phyloP scores from a whole-genome alignment of 129 eudicot genomes.

The Saposhnikovia divaricata region DNA sequence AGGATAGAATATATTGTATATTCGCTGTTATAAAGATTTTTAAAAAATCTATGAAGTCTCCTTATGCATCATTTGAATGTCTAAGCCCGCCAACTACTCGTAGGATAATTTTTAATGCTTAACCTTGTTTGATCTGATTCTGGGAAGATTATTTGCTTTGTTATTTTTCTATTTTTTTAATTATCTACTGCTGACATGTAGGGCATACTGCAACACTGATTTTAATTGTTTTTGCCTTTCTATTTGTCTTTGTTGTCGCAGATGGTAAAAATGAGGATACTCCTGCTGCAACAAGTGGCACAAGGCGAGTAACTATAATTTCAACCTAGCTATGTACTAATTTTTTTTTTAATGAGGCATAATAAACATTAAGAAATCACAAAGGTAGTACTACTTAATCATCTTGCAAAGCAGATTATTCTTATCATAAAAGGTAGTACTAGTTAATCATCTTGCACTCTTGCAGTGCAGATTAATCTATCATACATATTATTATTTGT shows the following conservation, averaged over 20 bases:
- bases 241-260: slow-evolving; percentile 16
- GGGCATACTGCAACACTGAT: background rate
- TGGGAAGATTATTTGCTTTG: background rate
- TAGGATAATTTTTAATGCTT: background rate
- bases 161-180: background rate
- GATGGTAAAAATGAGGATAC: slow-evolving; percentile 36
- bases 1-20: background rate
- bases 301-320: slow-evolving; percentile 29
- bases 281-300: slow-evolving; percentile 24
- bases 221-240: background rate
- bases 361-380: no score
- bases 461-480: no score
- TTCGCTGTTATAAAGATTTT: background rate
- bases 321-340: background rate
- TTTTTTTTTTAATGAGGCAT: background rate
- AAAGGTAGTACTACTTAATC: background rate
- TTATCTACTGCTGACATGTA: background rate
- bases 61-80: background rate
- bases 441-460: no score
- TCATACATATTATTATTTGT: background rate
- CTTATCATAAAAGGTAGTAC: no score
- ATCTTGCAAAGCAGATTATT: background rate
- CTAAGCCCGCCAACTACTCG: background rate
- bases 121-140: background rate
- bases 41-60: background rate